Conservation (phyloP, 2,329 filamentous ascomycete species). For the Leptographium galeiforme region DNA sequence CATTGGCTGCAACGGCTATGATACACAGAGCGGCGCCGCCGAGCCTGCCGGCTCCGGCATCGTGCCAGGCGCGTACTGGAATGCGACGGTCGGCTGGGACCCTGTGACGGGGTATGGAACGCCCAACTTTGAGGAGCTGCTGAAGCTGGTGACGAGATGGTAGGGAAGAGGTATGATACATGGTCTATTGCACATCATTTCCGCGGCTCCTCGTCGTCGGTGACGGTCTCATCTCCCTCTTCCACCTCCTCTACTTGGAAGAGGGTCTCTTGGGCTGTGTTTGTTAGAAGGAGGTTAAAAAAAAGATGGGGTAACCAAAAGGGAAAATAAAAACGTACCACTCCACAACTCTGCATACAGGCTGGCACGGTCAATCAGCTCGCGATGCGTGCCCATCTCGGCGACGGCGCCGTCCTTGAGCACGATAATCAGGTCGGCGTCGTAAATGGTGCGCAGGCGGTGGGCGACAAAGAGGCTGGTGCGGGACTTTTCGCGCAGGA, state of each 20-base stretch:
- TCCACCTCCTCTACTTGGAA: slow-evolving; percentile 8
- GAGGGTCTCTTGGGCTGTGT: slow-evolving; percentile 12
- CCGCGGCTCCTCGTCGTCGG: slow-evolving; percentile 2
- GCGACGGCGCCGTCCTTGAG: slow-evolving; percentile 72
- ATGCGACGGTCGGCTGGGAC: slow-evolving; percentile 12
- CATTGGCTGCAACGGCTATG: slow-evolving; percentile 19
- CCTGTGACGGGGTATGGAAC: slow-evolving; percentile 12
- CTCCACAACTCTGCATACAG: slow-evolving; percentile 88
- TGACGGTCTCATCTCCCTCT: slow-evolving; percentile 4
- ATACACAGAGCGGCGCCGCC: slow-evolving; percentile 16
- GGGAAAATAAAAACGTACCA: slow-evolving; percentile 5
- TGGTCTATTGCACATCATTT: neutral
- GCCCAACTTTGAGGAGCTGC: slow-evolving; percentile 11
- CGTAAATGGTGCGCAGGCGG: slow-evolving; percentile 81
- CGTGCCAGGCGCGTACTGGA: slow-evolving; percentile 10
- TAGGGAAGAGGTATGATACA: neutral
- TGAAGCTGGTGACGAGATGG: slow-evolving; percentile 4
- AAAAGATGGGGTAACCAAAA: neutral
- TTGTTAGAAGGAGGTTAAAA: neutral
- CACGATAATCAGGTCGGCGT: slow-evolving; percentile 87
- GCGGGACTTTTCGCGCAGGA: slow-evolving; percentile 72
- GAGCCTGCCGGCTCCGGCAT: slow-evolving; percentile 29
- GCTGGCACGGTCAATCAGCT: slow-evolving; percentile 64
- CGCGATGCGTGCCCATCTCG: slow-evolving; percentile 76
- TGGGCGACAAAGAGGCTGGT: slow-evolving; percentile 96